phyloP scores from a whole-genome alignment of 2,329 filamentous ascomycete genomes.

The Boeremia lycopersici region DNA sequence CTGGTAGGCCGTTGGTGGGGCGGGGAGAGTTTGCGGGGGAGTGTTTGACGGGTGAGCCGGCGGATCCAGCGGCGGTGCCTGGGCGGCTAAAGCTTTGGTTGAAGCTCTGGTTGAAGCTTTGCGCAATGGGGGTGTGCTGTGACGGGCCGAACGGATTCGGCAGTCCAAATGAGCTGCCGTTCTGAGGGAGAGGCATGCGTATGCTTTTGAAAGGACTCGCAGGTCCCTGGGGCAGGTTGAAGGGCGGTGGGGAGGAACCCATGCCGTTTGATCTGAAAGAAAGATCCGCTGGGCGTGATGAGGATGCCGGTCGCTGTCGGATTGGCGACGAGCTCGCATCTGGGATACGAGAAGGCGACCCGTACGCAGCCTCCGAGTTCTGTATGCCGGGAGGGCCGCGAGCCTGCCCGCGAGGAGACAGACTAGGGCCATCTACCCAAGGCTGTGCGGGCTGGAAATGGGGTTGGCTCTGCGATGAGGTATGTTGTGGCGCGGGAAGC shows the following conservation, averaged over 20 bases:
- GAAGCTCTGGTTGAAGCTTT: conserved; percentile 24
- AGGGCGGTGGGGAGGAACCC: conserved; percentile 44
- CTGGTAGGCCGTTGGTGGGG: conserved; percentile 39
- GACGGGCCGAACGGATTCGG: conserved; percentile 32
- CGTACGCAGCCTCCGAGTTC: conserved; percentile 44
- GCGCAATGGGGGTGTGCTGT: conserved; percentile 18
- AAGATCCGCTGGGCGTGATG: conserved; percentile 23
- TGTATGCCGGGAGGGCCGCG: conserved; percentile 51
- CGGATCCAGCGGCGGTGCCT: conserved; percentile 34
- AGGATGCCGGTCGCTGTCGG: conserved; percentile 29
- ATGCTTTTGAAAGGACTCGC: conserved; percentile 37
- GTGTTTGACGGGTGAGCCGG: conserved; percentile 44
- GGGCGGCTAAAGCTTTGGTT: conserved; percentile 41
- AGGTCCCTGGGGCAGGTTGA: conserved; percentile 32
- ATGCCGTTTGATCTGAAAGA: conserved; percentile 29
- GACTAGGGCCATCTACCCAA: conserved; percentile 51
- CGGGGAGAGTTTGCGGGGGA: conserved; percentile 44
- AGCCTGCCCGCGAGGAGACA: conserved; percentile 53
- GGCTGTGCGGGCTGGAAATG: conserved; percentile 31
- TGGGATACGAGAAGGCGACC: conserved; percentile 35
- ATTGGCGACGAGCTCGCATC: conserved; percentile 40
- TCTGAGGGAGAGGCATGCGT: conserved; percentile 31
- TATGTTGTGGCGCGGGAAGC: conserved; percentile 24
- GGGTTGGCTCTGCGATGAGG: conserved; percentile 24
- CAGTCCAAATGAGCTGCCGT: conserved; percentile 34